phyloP scores from a whole-genome alignment of 768 basidiomycete genomes.

The Sarcodon aspratus region DNA sequence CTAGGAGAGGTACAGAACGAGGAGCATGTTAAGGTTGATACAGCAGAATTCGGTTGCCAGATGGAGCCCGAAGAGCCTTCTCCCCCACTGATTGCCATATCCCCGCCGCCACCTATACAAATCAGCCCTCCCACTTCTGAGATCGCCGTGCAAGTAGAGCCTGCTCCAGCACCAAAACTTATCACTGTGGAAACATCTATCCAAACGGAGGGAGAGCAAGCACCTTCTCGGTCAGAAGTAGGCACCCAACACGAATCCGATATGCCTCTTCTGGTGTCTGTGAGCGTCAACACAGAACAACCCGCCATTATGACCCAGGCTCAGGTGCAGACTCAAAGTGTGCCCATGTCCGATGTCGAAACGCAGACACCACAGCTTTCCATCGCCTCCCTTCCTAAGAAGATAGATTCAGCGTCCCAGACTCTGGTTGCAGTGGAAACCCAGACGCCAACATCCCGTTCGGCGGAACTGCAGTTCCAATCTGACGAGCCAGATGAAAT shows the following conservation, averaged over 20 bases:
- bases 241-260: slow-evolving; percentile 35
- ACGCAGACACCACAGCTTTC: slow-evolving; percentile 5
- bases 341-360: slow-evolving; percentile 6
- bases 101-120: slow-evolving; percentile 13
- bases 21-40: slow-evolving; percentile 26
- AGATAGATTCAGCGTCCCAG: not conserved
- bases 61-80: slow-evolving; percentile 42
- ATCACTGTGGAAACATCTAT: slow-evolving; percentile 14
- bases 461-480: slow-evolving; percentile 5
- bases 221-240: slow-evolving; percentile 27
- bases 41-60: slow-evolving; percentile 54
- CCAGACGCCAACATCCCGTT: not conserved
- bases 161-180: slow-evolving; percentile 10
- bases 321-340: slow-evolving; percentile 9
- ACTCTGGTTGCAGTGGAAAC: slow-evolving; percentile 1
- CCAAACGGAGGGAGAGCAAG: slow-evolving; percentile 19
- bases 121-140: slow-evolving; percentile 18
- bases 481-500: not conserved
- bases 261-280: slow-evolving; percentile 6
- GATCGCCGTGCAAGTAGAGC: slow-evolving; percentile 23
- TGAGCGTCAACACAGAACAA: slow-evolving; percentile 10
- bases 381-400: slow-evolving; percentile 4
- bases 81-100: slow-evolving; percentile 8
- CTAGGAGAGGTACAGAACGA: slow-evolving; percentile 25
- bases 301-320: slow-evolving; percentile 12